These are phyloP conservation scores for Camellia granthamiana DNA, from an alignment of 148 eudicot genomes.

Conservation along the genomic window DNA sequence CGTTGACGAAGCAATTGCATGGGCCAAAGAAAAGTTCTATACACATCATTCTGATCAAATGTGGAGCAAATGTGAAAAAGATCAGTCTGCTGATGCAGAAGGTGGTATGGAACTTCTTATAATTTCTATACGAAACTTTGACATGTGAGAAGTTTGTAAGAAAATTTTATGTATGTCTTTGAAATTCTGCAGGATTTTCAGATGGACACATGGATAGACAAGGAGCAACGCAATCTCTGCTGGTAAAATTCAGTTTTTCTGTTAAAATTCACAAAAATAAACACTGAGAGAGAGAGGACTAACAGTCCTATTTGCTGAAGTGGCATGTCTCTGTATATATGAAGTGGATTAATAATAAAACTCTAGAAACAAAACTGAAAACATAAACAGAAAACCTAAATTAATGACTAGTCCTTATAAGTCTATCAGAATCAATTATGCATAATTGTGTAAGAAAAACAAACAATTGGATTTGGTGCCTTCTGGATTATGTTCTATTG, in stretches of 20 bases:
- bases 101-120: conserved; percentile 7
- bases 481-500: too few species aligned
- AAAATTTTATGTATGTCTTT: background rate
- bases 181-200: conserved; percentile 24
- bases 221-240: conserved; percentile 11
- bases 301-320: background rate
- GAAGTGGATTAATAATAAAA: background rate
- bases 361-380: background rate
- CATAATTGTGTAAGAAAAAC: background rate
- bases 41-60: conserved; percentile 22
- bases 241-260: conserved; percentile 13
- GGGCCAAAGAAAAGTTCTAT: conserved; percentile 71
- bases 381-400: background rate
- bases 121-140: background rate
- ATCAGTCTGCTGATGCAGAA: conserved; percentile 8
- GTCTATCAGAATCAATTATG: background rate
- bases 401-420: background rate
- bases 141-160: background rate
- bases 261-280: background rate
- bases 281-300: background rate
- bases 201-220: conserved; percentile 18
- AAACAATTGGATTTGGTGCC: too few species aligned
- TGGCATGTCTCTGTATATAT: background rate
- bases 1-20: conserved; percentile 73
- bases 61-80: conserved; percentile 21